Evolutionary conservation across 208 protist species (phyloP).

Genomic region (Zelonia costaricensis): DNA sequence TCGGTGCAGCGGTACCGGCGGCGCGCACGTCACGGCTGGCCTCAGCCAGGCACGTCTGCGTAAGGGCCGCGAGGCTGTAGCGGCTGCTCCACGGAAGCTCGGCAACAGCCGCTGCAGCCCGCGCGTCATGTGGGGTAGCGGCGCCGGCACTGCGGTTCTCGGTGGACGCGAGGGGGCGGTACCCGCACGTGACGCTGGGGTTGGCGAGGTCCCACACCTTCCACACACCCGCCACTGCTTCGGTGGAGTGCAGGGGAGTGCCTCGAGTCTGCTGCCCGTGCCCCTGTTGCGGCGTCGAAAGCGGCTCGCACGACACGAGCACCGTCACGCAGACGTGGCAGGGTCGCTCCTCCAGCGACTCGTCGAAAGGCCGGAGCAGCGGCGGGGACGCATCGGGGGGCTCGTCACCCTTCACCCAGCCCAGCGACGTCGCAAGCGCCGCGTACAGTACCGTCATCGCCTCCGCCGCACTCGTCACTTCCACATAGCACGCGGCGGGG

Average conservation of each 20-base stretch:
- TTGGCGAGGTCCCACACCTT: constrained; percentile 35
- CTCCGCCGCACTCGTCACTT: constrained; percentile 14
- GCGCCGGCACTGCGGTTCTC: not conserved
- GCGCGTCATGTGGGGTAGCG: not conserved
- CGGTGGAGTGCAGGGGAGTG: not conserved
- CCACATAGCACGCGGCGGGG: constrained; percentile 33
- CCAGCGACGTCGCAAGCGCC: constrained; percentile 21
- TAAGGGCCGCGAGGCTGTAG: constrained; percentile 30
- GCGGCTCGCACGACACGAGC: constrained; percentile 12
- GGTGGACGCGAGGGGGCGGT: constrained; percentile 1
- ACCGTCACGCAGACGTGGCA: constrained; percentile 26
- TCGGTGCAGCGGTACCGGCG: not conserved
- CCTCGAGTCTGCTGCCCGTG: not conserved
- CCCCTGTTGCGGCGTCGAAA: not conserved
- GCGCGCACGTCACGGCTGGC: not conserved
- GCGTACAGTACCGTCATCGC: constrained; percentile 21
- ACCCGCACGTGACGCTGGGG: constrained; percentile 26
- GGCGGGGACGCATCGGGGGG: not conserved
- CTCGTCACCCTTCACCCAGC: constrained; percentile 14
- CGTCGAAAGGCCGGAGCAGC: constrained; percentile 8
- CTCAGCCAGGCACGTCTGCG: constrained; percentile 22
- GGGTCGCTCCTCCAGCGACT: constrained; percentile 15
- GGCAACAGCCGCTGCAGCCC: no score
- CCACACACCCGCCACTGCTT: constrained; percentile 24
- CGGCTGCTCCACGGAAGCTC: constrained; percentile 27